Base-by-base conservation (phyloP, 2,329 filamentous ascomycete species). In the Lojkania enalia region DNA sequence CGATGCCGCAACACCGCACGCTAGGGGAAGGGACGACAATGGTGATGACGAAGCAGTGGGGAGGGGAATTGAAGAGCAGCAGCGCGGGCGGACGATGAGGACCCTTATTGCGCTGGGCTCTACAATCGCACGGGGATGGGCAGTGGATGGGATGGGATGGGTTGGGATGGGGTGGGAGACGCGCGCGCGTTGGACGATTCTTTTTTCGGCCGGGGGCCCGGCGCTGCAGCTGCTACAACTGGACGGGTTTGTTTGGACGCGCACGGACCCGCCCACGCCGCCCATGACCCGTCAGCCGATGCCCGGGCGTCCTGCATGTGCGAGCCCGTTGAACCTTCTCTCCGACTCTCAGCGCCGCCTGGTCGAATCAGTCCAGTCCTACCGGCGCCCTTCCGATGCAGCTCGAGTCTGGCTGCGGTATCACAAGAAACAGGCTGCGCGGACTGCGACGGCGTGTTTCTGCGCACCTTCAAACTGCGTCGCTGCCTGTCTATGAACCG, bases 81-180 rank as follows among this genome's bases (percentile, higher is more conserved):
- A 46, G 35, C 21, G 42, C 30, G 42, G 20, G 41, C 38, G 48
- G 50, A 50, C 55, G 56, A 60, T 58, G 54, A 35, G 46, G 56
- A 58, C 52, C 49, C 55, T 58, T 63, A 45, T 42, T 51, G 53
- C 55, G 49, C 54, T 53, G 42, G 11, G 49, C 44, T 44, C 42
- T 48, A 54, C 52, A 55, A 61, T 59, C 58, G 56, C 51, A 51
- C 51, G 56, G 49, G 52, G 54, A 46, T 57, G 60, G 55, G 18
- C n/a, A 20, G 15, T 20, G 35, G 38, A 33, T 36, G 36, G 39
- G 31, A 57, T 53, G 53, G 48, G 49, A n/a, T n/a, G n/a, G n/a
- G n/a, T n/a, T n/a, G n/a, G n/a, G n/a, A n/a, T n/a, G n/a, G n/a
- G n/a, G n/a, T n/a, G 38, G 33, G 21, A 32, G 53, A 55, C 56